Percentiles rank a stretch among this genome's conserved stretches.
Evolutionary conservation across 768 basidiomycete genomes (phyloP).

Genomic region (Lactarius pseudohatsudake): DNA sequence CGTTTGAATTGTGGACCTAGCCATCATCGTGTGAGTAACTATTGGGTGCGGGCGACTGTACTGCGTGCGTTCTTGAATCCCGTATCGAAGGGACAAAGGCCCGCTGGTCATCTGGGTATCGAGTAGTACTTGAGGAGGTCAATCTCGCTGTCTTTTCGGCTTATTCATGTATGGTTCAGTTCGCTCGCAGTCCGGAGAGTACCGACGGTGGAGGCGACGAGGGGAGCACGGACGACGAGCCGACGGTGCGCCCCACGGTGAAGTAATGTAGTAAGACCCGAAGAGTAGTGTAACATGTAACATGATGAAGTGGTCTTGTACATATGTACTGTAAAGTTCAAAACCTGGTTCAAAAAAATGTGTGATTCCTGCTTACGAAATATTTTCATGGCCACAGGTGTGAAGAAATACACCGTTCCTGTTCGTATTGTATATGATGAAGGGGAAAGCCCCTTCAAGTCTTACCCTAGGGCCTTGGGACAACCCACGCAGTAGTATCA

Average conservation of each 20-base stretch:
- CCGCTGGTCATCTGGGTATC: constrained; percentile 16
- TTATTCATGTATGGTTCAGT: constrained; percentile 28
- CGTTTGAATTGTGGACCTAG: constrained; percentile 27
- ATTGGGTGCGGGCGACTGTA: constrained; percentile 14
- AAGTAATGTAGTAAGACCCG: no score
- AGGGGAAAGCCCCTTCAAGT: no score
- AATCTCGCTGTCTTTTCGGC: constrained; percentile 25
- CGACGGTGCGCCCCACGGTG: no score
- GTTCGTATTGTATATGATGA: not conserved
- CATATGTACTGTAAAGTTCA: no score
- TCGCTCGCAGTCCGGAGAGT: not conserved
- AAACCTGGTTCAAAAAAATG: no score
- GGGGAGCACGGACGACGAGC: no score
- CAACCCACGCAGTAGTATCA: no score
- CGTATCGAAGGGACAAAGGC: constrained; percentile 26
- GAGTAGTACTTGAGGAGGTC: constrained; percentile 29
- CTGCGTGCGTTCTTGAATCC: constrained; percentile 33
- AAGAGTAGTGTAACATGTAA: no score
- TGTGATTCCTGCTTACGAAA: no score
- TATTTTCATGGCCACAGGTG: no score
- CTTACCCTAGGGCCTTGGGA: not conserved
- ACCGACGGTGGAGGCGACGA: no score
- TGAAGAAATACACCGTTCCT: not conserved
- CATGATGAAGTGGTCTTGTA: no score
- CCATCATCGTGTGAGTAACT: not conserved